These are phyloP conservation scores for Seiridium unicorne DNA, from an alignment of 2,329 filamentous ascomycete species.

Conservation along the genomic window DNA sequence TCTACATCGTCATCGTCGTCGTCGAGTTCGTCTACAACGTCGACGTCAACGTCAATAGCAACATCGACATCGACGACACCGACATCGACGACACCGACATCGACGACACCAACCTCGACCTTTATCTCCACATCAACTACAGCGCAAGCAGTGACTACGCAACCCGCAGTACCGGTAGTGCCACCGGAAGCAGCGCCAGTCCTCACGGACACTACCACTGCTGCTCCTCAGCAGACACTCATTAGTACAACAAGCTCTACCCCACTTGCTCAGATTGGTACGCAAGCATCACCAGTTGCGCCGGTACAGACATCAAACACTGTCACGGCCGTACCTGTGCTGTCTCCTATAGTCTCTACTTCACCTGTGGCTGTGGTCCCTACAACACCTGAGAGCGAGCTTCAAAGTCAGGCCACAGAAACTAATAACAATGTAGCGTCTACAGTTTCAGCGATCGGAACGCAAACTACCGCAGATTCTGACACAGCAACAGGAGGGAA, in stretches of 20 bases:
- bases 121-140: background rate
- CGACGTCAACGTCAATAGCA: slow-evolving; percentile 14
- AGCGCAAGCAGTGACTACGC: slow-evolving; percentile 1
- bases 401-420: slow-evolving; percentile 8
- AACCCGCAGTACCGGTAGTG: background rate
- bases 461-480: background rate
- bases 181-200: background rate
- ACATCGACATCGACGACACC: slow-evolving; percentile 16
- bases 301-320: slow-evolving; percentile 8
- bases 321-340: background rate
- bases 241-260: slow-evolving; percentile 35
- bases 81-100: background rate
- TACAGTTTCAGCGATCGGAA: background rate
- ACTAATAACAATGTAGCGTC: slow-evolving; percentile 13
- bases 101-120: slow-evolving; percentile 6
- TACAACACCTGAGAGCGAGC: slow-evolving; percentile 11
- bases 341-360: background rate
- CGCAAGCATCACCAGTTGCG: slow-evolving; percentile 14
- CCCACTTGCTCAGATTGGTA: slow-evolving; percentile 22
- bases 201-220: background rate
- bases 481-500: slow-evolving; percentile 7
- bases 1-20: slow-evolving; percentile 17
- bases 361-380: slow-evolving; percentile 6
- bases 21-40: slow-evolving; percentile 15
- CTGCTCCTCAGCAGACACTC: slow-evolving; percentile 15